Evolutionary conservation across 352 stramenopile genomes (phyloP).

Genomic region (Phytopythium mirpurense): DNA sequence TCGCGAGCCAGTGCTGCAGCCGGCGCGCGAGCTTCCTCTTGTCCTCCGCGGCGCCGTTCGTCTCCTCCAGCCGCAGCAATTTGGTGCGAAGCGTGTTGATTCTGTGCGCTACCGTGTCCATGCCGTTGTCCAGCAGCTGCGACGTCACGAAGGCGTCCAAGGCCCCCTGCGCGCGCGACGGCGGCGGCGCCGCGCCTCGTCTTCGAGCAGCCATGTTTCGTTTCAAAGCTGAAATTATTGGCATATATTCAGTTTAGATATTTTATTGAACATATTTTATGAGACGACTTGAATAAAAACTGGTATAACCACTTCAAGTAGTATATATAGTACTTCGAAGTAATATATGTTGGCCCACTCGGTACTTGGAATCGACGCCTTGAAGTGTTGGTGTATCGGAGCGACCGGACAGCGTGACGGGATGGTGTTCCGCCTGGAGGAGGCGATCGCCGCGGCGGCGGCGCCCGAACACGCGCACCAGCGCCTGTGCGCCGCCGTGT

Average conservation of each 20-base stretch:
- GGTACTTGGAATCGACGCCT: no score
- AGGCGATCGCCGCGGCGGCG: conserved; percentile 34
- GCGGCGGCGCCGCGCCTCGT: background rate
- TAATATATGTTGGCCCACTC: no score
- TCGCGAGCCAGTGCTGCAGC: conserved; percentile 59
- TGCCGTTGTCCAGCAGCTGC: conserved; percentile 77
- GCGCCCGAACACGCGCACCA: conserved; percentile 25
- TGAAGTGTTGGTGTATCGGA: background rate
- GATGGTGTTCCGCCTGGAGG: conserved; percentile 49
- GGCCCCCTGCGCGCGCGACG: conserved; percentile 34
- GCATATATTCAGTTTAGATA: no score
- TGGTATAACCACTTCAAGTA: no score
- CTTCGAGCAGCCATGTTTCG: background rate
- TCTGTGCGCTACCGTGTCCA: conserved; percentile 58
- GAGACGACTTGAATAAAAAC: no score
- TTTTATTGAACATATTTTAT: no score
- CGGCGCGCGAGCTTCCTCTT: conserved; percentile 45
- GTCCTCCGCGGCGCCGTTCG: conserved; percentile 12
- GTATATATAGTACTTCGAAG: no score
- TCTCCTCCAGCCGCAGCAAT: conserved; percentile 22
- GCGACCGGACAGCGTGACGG: no score
- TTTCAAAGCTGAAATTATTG: no score
- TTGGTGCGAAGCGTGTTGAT: conserved; percentile 62
- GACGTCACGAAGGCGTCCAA: conserved; percentile 66
- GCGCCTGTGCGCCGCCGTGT: conserved; percentile 31